phyloP scores from a whole-genome alignment of 202 grass and related monocot genomes.

The Panicum hallii region DNA sequence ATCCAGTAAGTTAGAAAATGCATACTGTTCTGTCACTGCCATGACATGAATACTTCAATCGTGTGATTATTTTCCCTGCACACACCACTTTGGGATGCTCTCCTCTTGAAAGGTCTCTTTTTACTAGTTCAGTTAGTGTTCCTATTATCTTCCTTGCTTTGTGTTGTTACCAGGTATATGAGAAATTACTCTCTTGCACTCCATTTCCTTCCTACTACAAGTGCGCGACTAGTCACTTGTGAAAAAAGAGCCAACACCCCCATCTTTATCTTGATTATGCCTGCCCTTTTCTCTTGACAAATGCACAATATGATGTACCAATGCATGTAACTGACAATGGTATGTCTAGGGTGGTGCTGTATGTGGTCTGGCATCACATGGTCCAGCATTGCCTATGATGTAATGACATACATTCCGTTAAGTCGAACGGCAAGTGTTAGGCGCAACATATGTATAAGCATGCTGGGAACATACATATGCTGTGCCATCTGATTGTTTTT shows the following conservation, averaged over 20 bases:
- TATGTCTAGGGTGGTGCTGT: background rate
- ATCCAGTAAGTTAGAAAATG: background rate
- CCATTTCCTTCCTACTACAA: too few species aligned
- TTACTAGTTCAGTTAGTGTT: too few species aligned
- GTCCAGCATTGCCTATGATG: background rate
- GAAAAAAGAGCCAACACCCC: background rate
- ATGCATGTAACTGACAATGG: slow-evolving; percentile 11
- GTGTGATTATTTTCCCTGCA: too few species aligned
- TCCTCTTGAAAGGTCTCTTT: too few species aligned
- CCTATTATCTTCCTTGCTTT: too few species aligned
- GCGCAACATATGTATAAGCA: background rate
- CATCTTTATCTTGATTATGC: background rate
- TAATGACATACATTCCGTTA: background rate
- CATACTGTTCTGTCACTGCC: background rate
- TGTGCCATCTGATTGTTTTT: background rate
- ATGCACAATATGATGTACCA: slow-evolving; percentile 12
- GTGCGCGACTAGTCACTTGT: background rate
- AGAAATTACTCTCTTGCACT: too few species aligned
- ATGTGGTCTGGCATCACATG: slow-evolving; percentile 2
- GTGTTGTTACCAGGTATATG: too few species aligned
- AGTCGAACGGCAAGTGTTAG: background rate
- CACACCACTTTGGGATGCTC: too few species aligned
- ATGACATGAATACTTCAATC: too few species aligned
- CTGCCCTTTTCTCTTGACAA: background rate
- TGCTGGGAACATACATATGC: background rate